Evolutionary conservation across 2,329 filamentous ascomycete species (phyloP), one percentile per base, ranked within the genome.

Genomic region (Aspergillus pseudonomiae): DNA sequence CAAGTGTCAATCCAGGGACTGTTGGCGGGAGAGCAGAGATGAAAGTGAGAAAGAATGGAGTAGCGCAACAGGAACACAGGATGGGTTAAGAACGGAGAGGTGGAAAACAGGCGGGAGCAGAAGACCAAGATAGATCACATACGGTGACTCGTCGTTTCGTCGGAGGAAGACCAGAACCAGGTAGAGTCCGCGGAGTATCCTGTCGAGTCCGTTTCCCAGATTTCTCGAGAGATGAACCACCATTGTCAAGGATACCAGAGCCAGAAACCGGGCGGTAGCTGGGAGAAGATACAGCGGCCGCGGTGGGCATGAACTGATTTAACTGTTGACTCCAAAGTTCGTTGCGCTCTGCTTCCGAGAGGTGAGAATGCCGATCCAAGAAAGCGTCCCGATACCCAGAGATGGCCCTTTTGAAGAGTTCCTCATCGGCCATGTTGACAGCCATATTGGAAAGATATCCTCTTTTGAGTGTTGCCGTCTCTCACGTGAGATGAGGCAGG

Each of bases 141-240:
- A 81, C 79, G 77, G 75, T 79, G 74, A 77, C 78, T 77, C 78
- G 77, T 74, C 79, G 78, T 74, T 81, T 81, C 60, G 76, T 74
- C 71, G 71, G 72, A 58, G 73, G 77, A 66, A 74, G 72, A 73
- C 74, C 74, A 73, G 75, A 75, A 71, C 72, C 74, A 71, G 78
- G 75, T 60, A 77, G 66, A 59, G 74, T 79, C 69, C 76, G 75
- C 58, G 78, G 77, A 63, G 73, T 74, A 65, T 79, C 76, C 74
- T 78, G 77, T 75, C 80, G 75, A 71, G 72, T 67, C 67, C 76
- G 75, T 77, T 81, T 79, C 71, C 79, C 76, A 70, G 75, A 73
- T 69, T 74, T 75, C 62, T 75, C 74, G 60, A 71, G 63, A 52
- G 66, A 62, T 60, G 70, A 68, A 64, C 62, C 68, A 61, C 66